Evolutionary conservation across 352 stramenopile genomes (phyloP), one percentile per base, ranked within the genome.

Genomic region (Phytophthora litchii): DNA sequence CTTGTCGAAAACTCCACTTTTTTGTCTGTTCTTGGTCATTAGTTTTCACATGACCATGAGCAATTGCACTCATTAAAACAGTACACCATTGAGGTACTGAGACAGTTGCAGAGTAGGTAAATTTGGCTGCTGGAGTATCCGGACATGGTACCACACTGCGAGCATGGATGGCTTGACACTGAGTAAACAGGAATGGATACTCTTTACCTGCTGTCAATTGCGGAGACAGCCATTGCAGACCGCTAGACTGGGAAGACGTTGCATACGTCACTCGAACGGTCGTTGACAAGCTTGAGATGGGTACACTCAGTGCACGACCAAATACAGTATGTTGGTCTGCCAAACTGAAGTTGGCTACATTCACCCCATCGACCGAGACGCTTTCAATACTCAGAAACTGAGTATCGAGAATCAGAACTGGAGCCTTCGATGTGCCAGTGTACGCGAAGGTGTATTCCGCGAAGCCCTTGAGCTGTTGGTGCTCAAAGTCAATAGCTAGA

Each of bases 141-240:
- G 97, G 91, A 69, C 94, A 98, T 9, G 97, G 97, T 23, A 99
- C 52, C 29, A 99, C 72, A 27, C 80, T 96, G 11, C 97, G 83
- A 11, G 94, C 93, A 67, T 99, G 95, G 67, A 99, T 99, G 4
- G 95, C 94, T 40, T 92, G 80, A 47, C 86, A 94, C 62, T 98
- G 92, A 40, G 92, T 98, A 64, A 97, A 98, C 16, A 98, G 65
- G 66, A 98, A 99, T 13, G 96, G 95, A 54, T 95, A 75, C 53
- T 80, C 81, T 65, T 98, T 97, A 11, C 86, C 92, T 11, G 91
- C 90, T 29, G 96, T 99, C 70, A 98, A 93, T 41, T 86, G 71
- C 17, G 95, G 92, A 3, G 80, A 70, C 6, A 98, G 76, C 91
- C 91, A 98, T 60, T 98, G 92, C 2, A 94, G 63, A 0, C 92